Conservation (phyloP, 768 basidiomycete genomes). For the Russula virescens region DNA sequence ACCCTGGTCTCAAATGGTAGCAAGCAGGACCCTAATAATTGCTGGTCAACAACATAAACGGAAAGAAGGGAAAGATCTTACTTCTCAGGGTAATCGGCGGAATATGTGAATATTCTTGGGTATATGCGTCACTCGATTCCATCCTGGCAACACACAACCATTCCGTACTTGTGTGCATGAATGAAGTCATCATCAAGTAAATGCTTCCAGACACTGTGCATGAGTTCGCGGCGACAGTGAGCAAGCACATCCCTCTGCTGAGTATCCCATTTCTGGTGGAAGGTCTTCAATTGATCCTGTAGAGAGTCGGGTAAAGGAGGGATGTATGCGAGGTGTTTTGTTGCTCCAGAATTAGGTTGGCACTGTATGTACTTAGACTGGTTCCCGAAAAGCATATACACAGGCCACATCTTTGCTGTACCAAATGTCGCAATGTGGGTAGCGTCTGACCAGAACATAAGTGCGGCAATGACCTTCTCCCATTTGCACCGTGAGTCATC, state of each 20-base stretch:
- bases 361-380: conserved; percentile 24
- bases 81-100: conserved; percentile 37
- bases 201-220: conserved; percentile 30
- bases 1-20: background rate
- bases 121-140: conserved; percentile 27
- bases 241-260: conserved; percentile 23
- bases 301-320: conserved; percentile 31
- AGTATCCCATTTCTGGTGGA: too few species aligned
- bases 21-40: background rate
- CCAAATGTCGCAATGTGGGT: conserved; percentile 28
- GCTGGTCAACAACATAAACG: background rate
- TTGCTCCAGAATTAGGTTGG: conserved; percentile 17
- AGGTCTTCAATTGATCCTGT: conserved; percentile 23
- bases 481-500: too few species aligned
- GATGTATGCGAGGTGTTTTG: background rate
- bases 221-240: conserved; percentile 32
- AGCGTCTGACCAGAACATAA: too few species aligned
- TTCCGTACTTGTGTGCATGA: conserved; percentile 28
- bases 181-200: conserved; percentile 27
- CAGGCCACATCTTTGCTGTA: conserved; percentile 26
- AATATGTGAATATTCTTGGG: conserved; percentile 29
- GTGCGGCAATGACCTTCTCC: too few species aligned
- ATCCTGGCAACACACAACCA: conserved; percentile 29
- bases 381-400: background rate
- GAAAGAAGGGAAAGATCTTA: conserved; percentile 2